Percentiles rank a stretch among this genome's conserved stretches.
phyloP scores from a whole-genome alignment of 192 early-diverging fungal genomes.

The Backusella mclennaniae region DNA sequence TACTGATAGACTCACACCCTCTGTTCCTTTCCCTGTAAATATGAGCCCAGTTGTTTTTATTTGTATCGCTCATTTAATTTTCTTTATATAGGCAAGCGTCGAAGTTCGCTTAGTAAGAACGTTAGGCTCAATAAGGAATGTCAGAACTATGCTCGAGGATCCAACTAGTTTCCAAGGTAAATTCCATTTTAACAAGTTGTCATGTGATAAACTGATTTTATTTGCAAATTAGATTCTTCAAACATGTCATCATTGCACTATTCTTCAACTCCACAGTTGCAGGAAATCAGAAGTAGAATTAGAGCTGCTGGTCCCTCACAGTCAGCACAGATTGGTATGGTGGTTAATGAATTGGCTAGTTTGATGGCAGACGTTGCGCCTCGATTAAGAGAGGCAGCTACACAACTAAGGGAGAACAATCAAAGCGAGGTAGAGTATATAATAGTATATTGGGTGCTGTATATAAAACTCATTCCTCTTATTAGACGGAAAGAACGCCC shows the following conservation, averaged over 20 bases:
- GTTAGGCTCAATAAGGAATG: conserved; percentile 31
- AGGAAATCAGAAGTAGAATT: conserved; percentile 28
- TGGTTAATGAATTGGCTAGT: conserved; percentile 31
- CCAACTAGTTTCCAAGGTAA: conserved; percentile 20
- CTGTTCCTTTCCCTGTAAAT: conserved; percentile 33
- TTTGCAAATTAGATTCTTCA: not conserved
- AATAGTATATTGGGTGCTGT: not conserved
- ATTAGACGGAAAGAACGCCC: not conserved
- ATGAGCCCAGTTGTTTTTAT: not conserved
- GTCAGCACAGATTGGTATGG: conserved; percentile 32
- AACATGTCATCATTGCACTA: conserved; percentile 12
- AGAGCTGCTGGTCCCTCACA: conserved; percentile 18
- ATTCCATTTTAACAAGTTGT: not conserved
- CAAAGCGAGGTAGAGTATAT: not conserved
- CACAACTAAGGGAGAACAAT: conserved; percentile 17
- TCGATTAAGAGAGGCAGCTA: conserved; percentile 16
- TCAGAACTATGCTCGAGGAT: conserved; percentile 26
- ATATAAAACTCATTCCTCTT: not conserved
- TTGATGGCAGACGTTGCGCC: conserved; percentile 20
- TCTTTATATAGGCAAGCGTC: conserved; percentile 20
- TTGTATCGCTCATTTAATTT: not conserved
- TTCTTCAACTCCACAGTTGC: conserved; percentile 24
- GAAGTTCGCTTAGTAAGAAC: conserved; percentile 33
- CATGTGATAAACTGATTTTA: too few species aligned
- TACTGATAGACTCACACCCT: conserved; percentile 8